Evolutionary conservation across 1,139 yeast species (phyloP).

Genomic region (Saccharomyces hybrid): DNA sequence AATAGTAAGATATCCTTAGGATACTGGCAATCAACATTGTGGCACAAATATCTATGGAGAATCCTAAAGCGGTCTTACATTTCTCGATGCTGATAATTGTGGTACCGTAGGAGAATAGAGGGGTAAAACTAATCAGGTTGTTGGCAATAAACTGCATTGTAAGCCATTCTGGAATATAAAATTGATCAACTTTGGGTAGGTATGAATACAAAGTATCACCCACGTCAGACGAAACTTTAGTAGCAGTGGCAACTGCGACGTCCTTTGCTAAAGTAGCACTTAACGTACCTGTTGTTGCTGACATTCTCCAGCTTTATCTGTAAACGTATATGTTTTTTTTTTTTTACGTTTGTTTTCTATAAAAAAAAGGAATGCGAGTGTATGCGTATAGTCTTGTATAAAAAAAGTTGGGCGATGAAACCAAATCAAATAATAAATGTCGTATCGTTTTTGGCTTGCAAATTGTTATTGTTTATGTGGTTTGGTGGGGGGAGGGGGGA

Average conservation of each 20-base stretch:
- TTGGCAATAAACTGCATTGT: constrained; percentile 36
- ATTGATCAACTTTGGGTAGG: constrained; percentile 34
- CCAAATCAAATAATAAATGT: background rate
- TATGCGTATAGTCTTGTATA: background rate
- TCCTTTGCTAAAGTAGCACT: background rate
- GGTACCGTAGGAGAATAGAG: constrained; percentile 78
- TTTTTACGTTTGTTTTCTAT: background rate
- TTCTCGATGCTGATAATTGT: constrained; percentile 64
- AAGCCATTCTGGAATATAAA: constrained; percentile 40
- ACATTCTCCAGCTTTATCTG: background rate
- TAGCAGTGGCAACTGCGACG: background rate
- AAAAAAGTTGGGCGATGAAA: background rate
- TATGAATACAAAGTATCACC: constrained; percentile 24
- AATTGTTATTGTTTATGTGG: background rate
- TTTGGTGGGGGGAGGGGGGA: background rate
- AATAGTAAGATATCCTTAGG: constrained; percentile 65
- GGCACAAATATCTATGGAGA: constrained; percentile 82
- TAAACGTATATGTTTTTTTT: background rate
- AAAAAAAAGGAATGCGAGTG: background rate
- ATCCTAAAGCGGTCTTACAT: constrained; percentile 64
- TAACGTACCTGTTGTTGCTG: background rate
- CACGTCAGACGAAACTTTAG: constrained; percentile 1
- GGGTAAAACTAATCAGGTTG: constrained; percentile 58
- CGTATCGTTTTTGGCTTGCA: background rate
- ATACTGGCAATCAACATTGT: constrained; percentile 79